Base-by-base conservation (phyloP, 2,329 filamentous ascomycete genomes). In the Amesomyces nigricolor region DNA sequence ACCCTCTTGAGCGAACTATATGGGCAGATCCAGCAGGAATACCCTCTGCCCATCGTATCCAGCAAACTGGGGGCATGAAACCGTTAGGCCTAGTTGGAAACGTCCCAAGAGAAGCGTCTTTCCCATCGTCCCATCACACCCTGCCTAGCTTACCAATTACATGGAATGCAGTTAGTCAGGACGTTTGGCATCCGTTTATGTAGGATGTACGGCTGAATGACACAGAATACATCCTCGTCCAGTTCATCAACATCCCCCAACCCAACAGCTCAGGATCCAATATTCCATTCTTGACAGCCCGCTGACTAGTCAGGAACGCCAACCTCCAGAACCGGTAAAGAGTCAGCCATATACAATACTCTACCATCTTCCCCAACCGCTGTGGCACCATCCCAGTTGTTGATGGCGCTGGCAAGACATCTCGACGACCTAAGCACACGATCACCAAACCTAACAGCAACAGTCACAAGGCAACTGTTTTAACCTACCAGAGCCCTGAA, bases 221-320 rank as follows among this genome's bases (percentile, higher is more conserved):
- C 30, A 68, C 65, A 42, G 88, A 85, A 57, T 88, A 72, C 37
- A 76, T 69, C 62, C 81, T 75, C 0, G 86, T 76, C 85, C 85
- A 88, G 48, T 78, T 65, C 45, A 88, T 66, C 2, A 79, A 71
- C 26, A 79, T 75, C 16, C 82, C 73, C 68, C 87, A 83, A 62
- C 88, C 85, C 2, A 86, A 71, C 7, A 88, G 67, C 0, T 85
- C 85, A 2, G 72, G 80, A 63, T 88, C 88, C 8, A 86, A 72
- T 47, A 78, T 74, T 0, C 83, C 83, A 59, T 81, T 70, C 5
- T 70, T 65, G 38, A 75, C 74, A 9, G 87, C 73, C 30, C 77
- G 71, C 39, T 81, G 75, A 46, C 81, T 77, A 0, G 81, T 78
- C 1, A 88, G 72, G 61, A 87, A 88, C 0, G 84, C 85, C 62